Base-by-base conservation (phyloP, 2,329 filamentous ascomycete genomes). In the Pezicula radicicola region DNA sequence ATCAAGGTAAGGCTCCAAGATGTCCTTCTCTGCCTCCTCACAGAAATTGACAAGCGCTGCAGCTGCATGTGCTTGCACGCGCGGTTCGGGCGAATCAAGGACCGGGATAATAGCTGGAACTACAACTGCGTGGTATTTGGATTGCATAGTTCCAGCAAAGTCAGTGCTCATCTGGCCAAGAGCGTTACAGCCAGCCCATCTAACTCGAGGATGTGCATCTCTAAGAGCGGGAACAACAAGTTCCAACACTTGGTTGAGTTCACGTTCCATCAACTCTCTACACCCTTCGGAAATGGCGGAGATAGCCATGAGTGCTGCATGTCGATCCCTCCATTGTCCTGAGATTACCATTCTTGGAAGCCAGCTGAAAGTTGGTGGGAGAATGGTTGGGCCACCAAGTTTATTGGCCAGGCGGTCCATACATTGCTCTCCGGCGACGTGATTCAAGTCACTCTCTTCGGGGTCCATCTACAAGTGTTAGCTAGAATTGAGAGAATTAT, bases 161-260 rank as follows among this genome's bases (percentile, higher is more conserved):
- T 99, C 94, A 30, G 94, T 99, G 75, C 93, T 97, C 94, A 99
- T 99, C 72, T 99, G 94, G 27, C 94, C 94, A n/a, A 99, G 81
- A 40, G 94, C 94, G 67, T 99, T 97, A 76, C 94, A 99, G 33
- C 92, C 94, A 48, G 94, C 94, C 86, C 95, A 99, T 63, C 93
- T 87, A 50, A 99, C 94, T 66, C 94, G 89, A 39, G 94, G 89
- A 67, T 99, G 94, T 37, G 88, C 81, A 66, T 99, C 93, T 63
- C 87, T 85, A 35, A 99, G 79, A 35, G 93, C 89, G 15, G 94
- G 94, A 46, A 97, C 84, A n/a, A 99, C 93, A 51, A 99, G 80
- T 58, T 96, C 91, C 45, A 99, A 79, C 19, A 99, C 93, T 67
- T 97, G 92, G 69, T 91, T 90, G 4, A 99, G 79, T 70, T 99